Evolutionary conservation across 2,329 filamentous ascomycete species (phyloP).

Genomic region (Monosporascus ibericus): DNA sequence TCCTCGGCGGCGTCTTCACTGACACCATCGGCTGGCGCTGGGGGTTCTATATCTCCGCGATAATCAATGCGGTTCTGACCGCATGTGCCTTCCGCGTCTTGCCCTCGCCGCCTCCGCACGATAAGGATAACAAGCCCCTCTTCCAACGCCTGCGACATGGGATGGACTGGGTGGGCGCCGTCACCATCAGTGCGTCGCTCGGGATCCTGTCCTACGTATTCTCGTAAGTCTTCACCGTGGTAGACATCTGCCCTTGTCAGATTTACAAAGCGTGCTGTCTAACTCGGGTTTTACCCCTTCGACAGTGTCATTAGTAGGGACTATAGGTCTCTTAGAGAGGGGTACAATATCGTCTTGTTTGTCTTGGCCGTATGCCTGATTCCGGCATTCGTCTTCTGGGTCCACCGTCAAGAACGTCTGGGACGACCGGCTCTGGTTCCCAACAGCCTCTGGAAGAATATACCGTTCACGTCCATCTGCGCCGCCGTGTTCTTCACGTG

Average conservation of each 20-base stretch:
- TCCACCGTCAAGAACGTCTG: conserved; percentile 39
- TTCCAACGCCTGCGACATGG: conserved; percentile 15
- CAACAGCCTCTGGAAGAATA: conserved; percentile 52
- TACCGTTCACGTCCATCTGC: conserved; percentile 49
- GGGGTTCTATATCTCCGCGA: conserved; percentile 24
- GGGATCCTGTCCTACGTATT: conserved; percentile 39
- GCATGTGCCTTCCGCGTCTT: conserved; percentile 18
- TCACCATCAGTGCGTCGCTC: conserved; percentile 31
- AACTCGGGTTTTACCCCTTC: not conserved
- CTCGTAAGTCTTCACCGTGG: conserved; percentile 23
- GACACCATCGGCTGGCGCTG: conserved; percentile 31
- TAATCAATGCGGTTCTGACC: conserved; percentile 20
- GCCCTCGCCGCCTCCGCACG: conserved; percentile 17
- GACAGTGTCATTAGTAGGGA: not conserved
- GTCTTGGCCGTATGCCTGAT: conserved; percentile 35
- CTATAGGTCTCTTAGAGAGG: conserved; percentile 23
- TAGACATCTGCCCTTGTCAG: not conserved
- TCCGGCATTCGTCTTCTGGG: conserved; percentile 48
- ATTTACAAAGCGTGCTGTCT: not conserved
- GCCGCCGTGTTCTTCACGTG: conserved; percentile 41
- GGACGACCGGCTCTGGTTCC: conserved; percentile 51
- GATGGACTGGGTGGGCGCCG: conserved; percentile 41
- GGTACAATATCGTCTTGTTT: conserved; percentile 39
- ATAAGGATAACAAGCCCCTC: conserved; percentile 6
- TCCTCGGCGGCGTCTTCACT: conserved; percentile 33